Percentiles rank a stretch among this genome's conserved stretches.
phyloP scores from a whole-genome alignment of 495 filamentous ascomycete genomes.

The Hypoxylon intermedium region DNA sequence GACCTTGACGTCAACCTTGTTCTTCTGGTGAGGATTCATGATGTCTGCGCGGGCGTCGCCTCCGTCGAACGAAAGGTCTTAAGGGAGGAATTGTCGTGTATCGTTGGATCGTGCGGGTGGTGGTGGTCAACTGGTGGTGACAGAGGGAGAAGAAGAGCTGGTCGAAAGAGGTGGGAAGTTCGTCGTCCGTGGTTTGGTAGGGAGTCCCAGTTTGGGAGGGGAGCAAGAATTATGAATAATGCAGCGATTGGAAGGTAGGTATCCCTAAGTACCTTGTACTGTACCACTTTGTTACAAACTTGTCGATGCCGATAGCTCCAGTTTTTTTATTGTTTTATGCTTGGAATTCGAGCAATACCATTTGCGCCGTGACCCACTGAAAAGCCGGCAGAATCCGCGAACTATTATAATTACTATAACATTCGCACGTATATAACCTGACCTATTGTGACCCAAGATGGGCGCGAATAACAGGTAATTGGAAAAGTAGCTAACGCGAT shows the following conservation, averaged over 20 bases:
- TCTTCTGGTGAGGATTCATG: constrained; percentile 96
- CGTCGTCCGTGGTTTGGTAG: not conserved
- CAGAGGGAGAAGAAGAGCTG: constrained; percentile 10
- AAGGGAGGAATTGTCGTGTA: constrained; percentile 9
- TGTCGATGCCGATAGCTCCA: no score
- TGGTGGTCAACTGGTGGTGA: constrained; percentile 13
- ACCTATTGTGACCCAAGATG: no score
- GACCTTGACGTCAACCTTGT: constrained; percentile 95
- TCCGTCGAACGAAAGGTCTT: constrained; percentile 17
- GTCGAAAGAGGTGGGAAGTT: constrained; percentile 26
- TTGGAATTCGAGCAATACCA: no score
- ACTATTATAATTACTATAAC: no score
- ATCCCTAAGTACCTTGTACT: not conserved
- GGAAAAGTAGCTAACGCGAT: no score
- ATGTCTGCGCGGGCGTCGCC: constrained; percentile 39
- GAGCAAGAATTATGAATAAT: constrained; percentile 29
- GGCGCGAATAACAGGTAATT: no score
- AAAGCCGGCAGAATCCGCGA: no score
- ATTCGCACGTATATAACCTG: no score
- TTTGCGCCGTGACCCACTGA: no score
- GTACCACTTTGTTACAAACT: no score
- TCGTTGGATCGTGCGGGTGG: constrained; percentile 21
- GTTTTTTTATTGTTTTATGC: no score
- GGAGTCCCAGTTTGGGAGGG: constrained; percentile 25
- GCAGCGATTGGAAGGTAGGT: no score